Evolutionary conservation across 1,284 basidiomycete species (phyloP), one percentile per base, ranked within the genome.

Genomic region (Ganoderma meredithae): DNA sequence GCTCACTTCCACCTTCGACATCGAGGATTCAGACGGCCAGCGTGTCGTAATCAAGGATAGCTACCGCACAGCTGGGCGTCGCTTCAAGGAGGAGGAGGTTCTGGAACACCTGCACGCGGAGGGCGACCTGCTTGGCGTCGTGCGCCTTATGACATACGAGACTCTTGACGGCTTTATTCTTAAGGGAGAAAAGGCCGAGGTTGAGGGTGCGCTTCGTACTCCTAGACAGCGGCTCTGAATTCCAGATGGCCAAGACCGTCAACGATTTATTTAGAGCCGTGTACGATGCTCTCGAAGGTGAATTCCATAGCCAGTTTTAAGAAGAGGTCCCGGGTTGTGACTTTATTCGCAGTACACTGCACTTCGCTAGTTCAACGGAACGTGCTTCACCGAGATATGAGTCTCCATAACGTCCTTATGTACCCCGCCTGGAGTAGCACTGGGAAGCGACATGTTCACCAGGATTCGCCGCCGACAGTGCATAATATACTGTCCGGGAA

Each of bases 301-400:
- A 4, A 31, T 52, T 13, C 19, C 12, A 1, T 47, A n/a, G 13
- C 27, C 27, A 31, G 27, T 31, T 62, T 33, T 17, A 17, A 31
- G 27, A 15, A 60, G 12, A 3, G 8, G 13, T 17, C 6, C 15
- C 27, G 25, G 40, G 13, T 43, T 43, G 13, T 43, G 17, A 43
- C 13, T 40, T 2, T 9, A 6, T n/a, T 49, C 7, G 3, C 39
- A 62, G 61, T 62, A 0, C 47, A 62, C 27, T 47, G 61, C 33
- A 62, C 33, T 8, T 8, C 31, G 12, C 7, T 40, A 5, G 13
- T 22, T 27, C 25, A 41, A 19, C 19, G 61, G 19, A 39, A 49
- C 10, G 47, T 53, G 22, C 44, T 62, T 7, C 61, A 62, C n/a
- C 61, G 33, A 1, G 61, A 62, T 10, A 53, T 53, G 61, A 53